These are phyloP conservation scores for Sphaerulina vaccinii DNA, from an alignment of 2,329 filamentous ascomycete species.

Conservation along the genomic window DNA sequence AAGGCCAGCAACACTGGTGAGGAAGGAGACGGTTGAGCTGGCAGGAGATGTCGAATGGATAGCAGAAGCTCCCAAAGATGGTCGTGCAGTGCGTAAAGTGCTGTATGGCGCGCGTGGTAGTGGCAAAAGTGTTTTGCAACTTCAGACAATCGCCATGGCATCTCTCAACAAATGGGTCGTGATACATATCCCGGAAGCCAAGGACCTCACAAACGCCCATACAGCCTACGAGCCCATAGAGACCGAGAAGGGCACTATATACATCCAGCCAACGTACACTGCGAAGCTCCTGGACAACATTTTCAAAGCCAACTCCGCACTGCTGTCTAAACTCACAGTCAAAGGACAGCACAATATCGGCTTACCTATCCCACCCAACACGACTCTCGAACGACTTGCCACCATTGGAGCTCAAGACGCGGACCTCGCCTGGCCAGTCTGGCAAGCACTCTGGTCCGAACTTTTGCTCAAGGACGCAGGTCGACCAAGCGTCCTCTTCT, in stretches of 20 bases:
- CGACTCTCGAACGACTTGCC: slow-evolving; percentile 66
- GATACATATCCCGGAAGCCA: slow-evolving; percentile 84
- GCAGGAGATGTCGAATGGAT: slow-evolving; percentile 46
- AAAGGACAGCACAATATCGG: slow-evolving; percentile 58
- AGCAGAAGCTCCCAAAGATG: slow-evolving; percentile 43
- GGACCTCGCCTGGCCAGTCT: slow-evolving; percentile 76
- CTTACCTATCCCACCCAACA: slow-evolving; percentile 57
- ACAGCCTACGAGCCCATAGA: slow-evolving; percentile 76
- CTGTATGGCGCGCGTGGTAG: slow-evolving; percentile 70
- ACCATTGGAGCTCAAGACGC: slow-evolving; percentile 69
- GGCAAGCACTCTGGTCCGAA: slow-evolving; percentile 78
- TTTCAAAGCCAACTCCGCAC: slow-evolving; percentile 65
- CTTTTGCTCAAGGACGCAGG: slow-evolving; percentile 51
- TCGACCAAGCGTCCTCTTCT: slow-evolving; percentile 67
- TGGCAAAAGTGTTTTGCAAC: slow-evolving; percentile 82
- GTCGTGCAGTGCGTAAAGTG: slow-evolving; percentile 58
- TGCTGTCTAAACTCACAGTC: slow-evolving; percentile 58
- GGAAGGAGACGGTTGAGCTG: slow-evolving; percentile 74
- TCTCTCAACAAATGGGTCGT: slow-evolving; percentile 85
- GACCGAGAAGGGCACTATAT: slow-evolving; percentile 53
- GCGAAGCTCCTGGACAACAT: slow-evolving; percentile 73
- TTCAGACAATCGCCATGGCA: slow-evolving; percentile 80
- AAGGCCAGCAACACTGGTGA: slow-evolving; percentile 73
- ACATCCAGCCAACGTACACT: slow-evolving; percentile 76
- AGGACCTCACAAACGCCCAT: slow-evolving; percentile 76